Percentiles rank a stretch among this genome's conserved stretches.
These are phyloP conservation scores for Podaxis sp. DNA, from an alignment of 768 basidiomycete genomes.

Conservation along the genomic window DNA sequence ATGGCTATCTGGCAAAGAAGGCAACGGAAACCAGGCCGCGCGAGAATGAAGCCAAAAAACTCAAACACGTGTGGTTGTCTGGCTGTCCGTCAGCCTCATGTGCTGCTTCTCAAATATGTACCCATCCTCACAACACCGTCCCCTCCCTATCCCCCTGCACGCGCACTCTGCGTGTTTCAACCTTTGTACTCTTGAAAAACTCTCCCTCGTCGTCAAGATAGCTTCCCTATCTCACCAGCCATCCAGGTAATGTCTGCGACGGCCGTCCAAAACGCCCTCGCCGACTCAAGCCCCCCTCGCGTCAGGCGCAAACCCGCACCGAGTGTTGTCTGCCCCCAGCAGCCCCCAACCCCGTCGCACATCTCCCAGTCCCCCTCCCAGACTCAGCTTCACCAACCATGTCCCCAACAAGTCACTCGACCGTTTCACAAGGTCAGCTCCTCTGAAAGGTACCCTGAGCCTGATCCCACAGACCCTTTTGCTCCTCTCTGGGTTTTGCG, in stretches of 20 bases:
- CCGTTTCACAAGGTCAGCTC: constrained; percentile 28
- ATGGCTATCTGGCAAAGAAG: too few relatives aligned
- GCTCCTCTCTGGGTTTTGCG: constrained; percentile 65
- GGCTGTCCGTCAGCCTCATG: constrained; percentile 11
- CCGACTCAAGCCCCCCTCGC: constrained; percentile 10
- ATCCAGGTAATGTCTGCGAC: not conserved
- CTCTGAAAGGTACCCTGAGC: constrained; percentile 54
- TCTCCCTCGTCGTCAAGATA: not conserved
- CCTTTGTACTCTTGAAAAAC: not conserved
- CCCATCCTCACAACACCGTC: not conserved
- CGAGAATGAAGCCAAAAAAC: not conserved
- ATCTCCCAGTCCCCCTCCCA: not conserved
- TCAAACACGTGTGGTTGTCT: constrained; percentile 7
- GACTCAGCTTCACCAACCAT: not conserved
- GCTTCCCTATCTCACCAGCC: not conserved
- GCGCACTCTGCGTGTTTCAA: not conserved
- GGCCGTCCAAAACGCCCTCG: not conserved
- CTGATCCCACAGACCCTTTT: constrained; percentile 68
- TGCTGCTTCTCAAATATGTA: not conserved
- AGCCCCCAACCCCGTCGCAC: not conserved
- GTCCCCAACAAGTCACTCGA: not conserved
- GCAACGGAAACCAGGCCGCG: too few relatives aligned
- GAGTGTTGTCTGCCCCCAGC: constrained; percentile 14
- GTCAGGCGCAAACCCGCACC: constrained; percentile 60
- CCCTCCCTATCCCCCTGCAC: not conserved